Base-by-base conservation (phyloP, 768 basidiomycete genomes). In the Serpula lacrymans region DNA sequence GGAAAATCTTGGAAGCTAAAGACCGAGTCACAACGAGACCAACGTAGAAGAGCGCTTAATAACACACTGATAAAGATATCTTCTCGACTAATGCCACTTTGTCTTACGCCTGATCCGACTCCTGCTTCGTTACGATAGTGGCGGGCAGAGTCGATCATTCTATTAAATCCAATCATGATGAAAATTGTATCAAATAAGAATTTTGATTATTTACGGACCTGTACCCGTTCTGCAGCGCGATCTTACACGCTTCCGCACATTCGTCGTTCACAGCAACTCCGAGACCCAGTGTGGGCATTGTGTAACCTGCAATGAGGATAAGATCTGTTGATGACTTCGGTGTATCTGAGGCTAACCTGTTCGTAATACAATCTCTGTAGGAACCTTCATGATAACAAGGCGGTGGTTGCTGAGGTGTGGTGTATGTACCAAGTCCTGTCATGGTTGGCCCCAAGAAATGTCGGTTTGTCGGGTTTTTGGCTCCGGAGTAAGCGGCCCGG, bases 1-100 rank as follows among this genome's bases (percentile, higher is more conserved):
- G 28, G 28, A 10, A 29, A 10, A 29, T 29, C 28, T 29, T 29
- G 28, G 28, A 29, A 10, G 28, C 28, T 29, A n/a, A 10, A n/a
- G 10, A 29, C n/a, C 10, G 10, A 29, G 10, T 29, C n/a, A 29
- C 10, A 10, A 29, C 28, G 10, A 10, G 28, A n/a, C n/a, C 28
- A 10, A 29, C 28, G 10, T 10, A 10, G 10, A 29, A 10, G 28
- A 29, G 28, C n/a, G n/a, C n/a, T n/a, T 10, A 29, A 10, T 10
- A 11, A 34, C 36, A 23, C 25, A 37, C 36, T 37, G 23, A 37
- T 20, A 23, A 37, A 37, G 23, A 37, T 10, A 24, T 37, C 36
- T 10, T 11, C 22, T 8, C 36, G 12, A 37, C 13, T 13, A 12
- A 37, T 22, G 8, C 23, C 36, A 17, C 18, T 22, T 23, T 37